Conservation (phyloP, 75 land plant species). For the Cryptomeria japonica region DNA sequence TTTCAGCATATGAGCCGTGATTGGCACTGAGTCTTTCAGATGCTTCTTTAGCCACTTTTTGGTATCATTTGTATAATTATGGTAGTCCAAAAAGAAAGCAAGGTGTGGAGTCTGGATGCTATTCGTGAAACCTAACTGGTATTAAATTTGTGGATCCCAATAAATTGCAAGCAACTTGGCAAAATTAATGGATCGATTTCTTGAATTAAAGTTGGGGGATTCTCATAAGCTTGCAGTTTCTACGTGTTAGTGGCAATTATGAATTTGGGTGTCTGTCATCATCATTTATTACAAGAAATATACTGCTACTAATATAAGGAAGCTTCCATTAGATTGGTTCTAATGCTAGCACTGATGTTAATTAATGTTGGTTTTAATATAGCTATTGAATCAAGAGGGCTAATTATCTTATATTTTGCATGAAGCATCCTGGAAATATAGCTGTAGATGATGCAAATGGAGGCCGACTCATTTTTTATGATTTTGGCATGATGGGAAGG, state of each 20-base stretch:
- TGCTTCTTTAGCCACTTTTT: background rate
- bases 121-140: background rate
- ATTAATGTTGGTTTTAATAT: background rate
- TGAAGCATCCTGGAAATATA: slow-evolving; percentile 99
- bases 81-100: background rate
- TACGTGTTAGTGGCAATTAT: background rate
- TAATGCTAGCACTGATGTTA: background rate
- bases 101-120: background rate
- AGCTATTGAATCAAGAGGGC: background rate
- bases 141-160: background rate
- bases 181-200: background rate
- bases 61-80: background rate
- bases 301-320: background rate
- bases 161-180: background rate
- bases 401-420: slow-evolving; percentile 10
- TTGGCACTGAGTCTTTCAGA: background rate
- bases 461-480: slow-evolving; percentile 96
- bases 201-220: background rate
- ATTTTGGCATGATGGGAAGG: slow-evolving; percentile 99
- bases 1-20: background rate
- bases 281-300: background rate
- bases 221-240: background rate
- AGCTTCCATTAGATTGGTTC: background rate
- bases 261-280: background rate
- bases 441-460: slow-evolving; percentile 99